Base-by-base conservation (phyloP, 2,329 filamentous ascomycete genomes). In the Drechslera avenae region DNA sequence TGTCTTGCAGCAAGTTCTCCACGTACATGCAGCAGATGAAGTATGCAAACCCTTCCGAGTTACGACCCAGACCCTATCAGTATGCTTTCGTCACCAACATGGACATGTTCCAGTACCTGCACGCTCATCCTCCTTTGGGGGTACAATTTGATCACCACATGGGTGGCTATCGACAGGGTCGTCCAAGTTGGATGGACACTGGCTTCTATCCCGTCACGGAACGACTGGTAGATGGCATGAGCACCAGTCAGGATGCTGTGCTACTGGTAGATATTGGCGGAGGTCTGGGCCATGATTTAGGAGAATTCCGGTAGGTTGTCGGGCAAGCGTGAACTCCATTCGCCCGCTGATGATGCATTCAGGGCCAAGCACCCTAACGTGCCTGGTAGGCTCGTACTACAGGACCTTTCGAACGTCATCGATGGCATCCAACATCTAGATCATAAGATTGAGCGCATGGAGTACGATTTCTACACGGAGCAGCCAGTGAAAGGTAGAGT, bases 231-330 rank as follows among this genome's bases (percentile, higher is more conserved):
- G 13, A 64, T 0, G 65, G 67, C 0, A 64, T 62, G 18, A 57
- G 68, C 9, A 1, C 34, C 1, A 55, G 41, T 6, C 43, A 54
- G 6, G 49, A 46, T 18, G 42, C 56, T 4, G 47, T 51, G 0
- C 49, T 75, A 14, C 35, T 79, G 46, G 76, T 80, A 2, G 78
- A 81, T 51, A 64, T 80, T 1, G 78, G 76, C 7, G 78, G 77
- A 3, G 66, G 69, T 26, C 41, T 72, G 0, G 76, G 78, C 5
- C 75, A 79, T 49, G 67, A 75, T 32, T 74, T 80, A 48, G 66
- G 44, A 23, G 21, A 23, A 23, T 23, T 23, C 21, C 4, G 21
- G 21, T 23, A 23, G 7, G 21, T 23, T 23, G 21, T 7, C 7
- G 4, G 4, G 7, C 21, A 23, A 23, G 21, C 7, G 21, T 23